These are phyloP conservation scores for Fusarium poae DNA, from an alignment of 2,329 filamentous ascomycete species.

Conservation along the genomic window DNA sequence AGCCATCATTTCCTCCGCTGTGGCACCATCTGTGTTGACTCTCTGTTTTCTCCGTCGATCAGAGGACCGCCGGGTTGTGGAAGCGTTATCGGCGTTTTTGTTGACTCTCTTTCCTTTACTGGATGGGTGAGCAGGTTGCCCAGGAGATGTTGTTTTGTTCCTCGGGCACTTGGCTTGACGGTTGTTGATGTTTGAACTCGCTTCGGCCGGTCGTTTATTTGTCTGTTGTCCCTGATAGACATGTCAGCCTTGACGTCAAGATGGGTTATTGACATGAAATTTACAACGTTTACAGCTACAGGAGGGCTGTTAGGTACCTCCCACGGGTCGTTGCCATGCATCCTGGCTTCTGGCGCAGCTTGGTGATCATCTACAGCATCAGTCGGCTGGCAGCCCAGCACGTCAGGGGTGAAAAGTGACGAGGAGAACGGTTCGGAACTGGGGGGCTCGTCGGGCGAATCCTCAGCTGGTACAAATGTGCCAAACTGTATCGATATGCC, in stretches of 20 bases:
- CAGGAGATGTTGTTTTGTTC: not conserved
- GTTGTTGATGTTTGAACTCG: not conserved
- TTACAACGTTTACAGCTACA: not conserved
- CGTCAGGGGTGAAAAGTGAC: not conserved
- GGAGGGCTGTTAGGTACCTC: slow-evolving; percentile 7
- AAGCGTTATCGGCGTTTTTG: not conserved
- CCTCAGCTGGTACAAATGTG: not conserved
- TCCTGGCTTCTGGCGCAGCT: not conserved
- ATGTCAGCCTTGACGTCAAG: not conserved
- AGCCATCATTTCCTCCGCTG: not conserved
- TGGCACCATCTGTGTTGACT: fast-evolving
- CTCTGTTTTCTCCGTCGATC: not conserved
- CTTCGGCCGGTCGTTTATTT: not conserved
- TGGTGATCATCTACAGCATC: not conserved
- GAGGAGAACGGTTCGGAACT: not conserved
- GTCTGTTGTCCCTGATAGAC: not conserved
- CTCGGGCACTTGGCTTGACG: slow-evolving; percentile 13
- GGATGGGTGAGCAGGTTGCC: not conserved
- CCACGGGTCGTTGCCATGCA: not conserved
- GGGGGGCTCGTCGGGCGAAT: not conserved
- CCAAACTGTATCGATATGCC: not conserved
- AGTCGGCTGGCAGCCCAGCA: not conserved
- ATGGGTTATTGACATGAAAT: not conserved
- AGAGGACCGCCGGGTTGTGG: not conserved
- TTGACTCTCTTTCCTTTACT: not conserved